Base-by-base conservation (phyloP, 139 green algal genomes). In the Chlamydomonas incerta region DNA sequence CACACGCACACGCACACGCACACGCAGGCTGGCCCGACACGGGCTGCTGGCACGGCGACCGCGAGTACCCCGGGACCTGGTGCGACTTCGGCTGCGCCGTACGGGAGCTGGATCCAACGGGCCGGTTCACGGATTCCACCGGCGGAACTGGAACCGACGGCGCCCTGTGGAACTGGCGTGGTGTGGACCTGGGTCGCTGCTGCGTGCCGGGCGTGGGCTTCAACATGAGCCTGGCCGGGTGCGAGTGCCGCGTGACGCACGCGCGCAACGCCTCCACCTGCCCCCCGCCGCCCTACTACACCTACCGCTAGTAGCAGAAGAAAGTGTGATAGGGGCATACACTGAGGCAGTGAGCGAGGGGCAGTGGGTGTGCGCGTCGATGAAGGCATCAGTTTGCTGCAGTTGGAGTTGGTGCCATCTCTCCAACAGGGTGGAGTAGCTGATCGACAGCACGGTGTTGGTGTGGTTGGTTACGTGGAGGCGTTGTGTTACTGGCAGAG, bases 61-160 rank as follows among this genome's bases (percentile, higher is more conserved):
- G 87, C 33, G 83, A 92, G 81, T 95, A 81, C 65, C 69, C 69
- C 24, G 70, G 90, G 65, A 93, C 90, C 28, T 94, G 91, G 91
- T 94, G 91, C 83, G 87, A 90, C 83, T 94, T 94, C 86, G 91
- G 89, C 1, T 95, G 92, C 71, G 92, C 92, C 0, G 85, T 90
- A 10, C 57, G 75, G 66, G n/a, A 71, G n/a, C 76, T 95, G 34
- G 92, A 95, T 77, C 91, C 92, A 11, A 52, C 37, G 11, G 85
- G 74, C 65, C 24, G 28, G 23, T 9, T 47, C 29, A 31, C 41
- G 18, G 31, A 11, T 50, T 50, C 15, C 8, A 20, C 18, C 5
- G 67, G 13, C 17, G 33, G 33, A 21, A 50, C 24, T 8, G 31
- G 31, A 50, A 50, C 31, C 2, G 29, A n/a, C 20, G 35, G 34